Base-by-base conservation (phyloP, 202 grass and related monocot species). In the Digitaria exilis region DNA sequence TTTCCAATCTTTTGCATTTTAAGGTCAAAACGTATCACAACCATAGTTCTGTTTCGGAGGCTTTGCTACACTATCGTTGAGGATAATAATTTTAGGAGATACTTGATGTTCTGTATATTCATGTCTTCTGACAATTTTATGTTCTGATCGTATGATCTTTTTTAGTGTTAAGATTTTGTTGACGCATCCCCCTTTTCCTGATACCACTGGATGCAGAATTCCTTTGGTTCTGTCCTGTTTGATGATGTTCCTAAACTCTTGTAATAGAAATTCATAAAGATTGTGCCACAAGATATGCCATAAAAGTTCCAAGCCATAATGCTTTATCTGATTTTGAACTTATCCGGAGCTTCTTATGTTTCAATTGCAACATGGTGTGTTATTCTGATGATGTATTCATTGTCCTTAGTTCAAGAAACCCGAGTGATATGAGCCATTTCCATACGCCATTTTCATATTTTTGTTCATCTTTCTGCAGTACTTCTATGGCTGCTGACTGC, bases 401-500 rank as follows among this genome's bases (percentile, higher is more conserved):
- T 72, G 17, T 59, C 48, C 31, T 19, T 69, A 42, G 46, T 48
- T 46, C 31, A 68, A 37, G 21, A 9, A 18, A 39, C 30, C 44
- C 12, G 0, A 66, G 35, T 4, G 37, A 42, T 58, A 13, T 0
- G 1, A 69, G n/a, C 15, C 19, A 57, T 88, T 73, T 76, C 49
- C 19, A 37, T 9, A 34, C 30, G 28, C 54, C 10, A 9, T 77
- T 29, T 79, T 65, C 30, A 65, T 42, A 44, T 9, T 63, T 58
- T 12, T 32, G 32, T 42, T 52, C 57, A 67, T 82, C 83, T 74
- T 78, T 58, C 51, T 91, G 92, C 84, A 97, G 95, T 97, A 69
- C 88, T 97, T 79, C 86, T 97, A 62, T 97, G 95, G 95, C 86
- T 95, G 71, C 88, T 97, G 57, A 97, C 95, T 0, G 95, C 95